Base-by-base conservation (phyloP, 2,329 filamentous ascomycete genomes). In the Ophiostoma triangulosporum region DNA sequence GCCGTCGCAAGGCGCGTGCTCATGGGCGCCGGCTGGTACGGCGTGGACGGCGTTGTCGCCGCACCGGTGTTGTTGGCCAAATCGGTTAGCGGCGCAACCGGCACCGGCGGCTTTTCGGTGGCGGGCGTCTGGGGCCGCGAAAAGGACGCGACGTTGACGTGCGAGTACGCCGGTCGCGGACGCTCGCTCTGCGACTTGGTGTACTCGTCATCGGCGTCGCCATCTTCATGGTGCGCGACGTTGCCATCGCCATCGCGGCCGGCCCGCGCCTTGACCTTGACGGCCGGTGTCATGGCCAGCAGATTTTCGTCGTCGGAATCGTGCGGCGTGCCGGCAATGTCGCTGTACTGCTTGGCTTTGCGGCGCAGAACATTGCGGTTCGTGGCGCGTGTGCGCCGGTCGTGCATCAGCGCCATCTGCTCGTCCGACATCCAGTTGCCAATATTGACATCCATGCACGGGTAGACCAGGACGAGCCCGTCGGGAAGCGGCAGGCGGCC, bases 381-480 rank as follows among this genome's bases (percentile, higher is more conserved):
- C 1, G 83, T 88, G 60, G 83, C 83, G 24, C 88, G 78, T 64
- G 83, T 82, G 55, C 81, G 78, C 11, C 88, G 81, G 58, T 95
- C 90, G 59, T 88, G 83, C 58, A 98, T 95, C 57, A 98, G 71
- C 0, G 88, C 81, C 88, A 97, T 95, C 65, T 98, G 90, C 66
- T 97, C 91, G 62, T 97, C 91, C 0, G 88, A 90, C 90, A 98
- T 97, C 93, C 93, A 98, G 66, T 90, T 96, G 35, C 88, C 88
- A 59, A 97, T 97, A 63, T 95, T 96, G 86, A 97, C 89, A 63
- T 97, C 93, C 56, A 98, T 71, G 0, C 84, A 83, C 0, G 93
- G 93, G 62, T 98, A 98, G 55, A 94, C 82, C 49, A 95, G 74
- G 0, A 97, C 75, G 7, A 97, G 68, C 0, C 89, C 91, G 51